Evolutionary conservation across 441 rosid genomes (phyloP), one percentile per base, ranked within the genome.

Genomic region (Breynia disticha): DNA sequence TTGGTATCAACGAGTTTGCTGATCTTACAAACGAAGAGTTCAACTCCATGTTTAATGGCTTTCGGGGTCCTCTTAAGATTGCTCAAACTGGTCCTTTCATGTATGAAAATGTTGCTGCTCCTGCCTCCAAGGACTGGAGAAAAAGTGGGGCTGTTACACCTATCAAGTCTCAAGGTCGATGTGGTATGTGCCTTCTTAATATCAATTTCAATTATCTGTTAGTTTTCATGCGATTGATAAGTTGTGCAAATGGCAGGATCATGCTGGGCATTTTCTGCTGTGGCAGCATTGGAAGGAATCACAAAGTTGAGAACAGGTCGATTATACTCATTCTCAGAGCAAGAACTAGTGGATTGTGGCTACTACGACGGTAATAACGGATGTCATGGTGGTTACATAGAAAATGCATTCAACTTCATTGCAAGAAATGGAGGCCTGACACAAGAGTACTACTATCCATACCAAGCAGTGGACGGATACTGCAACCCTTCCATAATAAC

Each of bases 251-350:
- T 41, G n/a, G n/a, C 76, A 87, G 91, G 90, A 48, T 66, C 85
- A 57, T 87, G 90, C 45, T 85, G 90, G 96, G 97, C 88, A 7
- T 90, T 90, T 44, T 72, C 93, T 19, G 82, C 93, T 1, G 82
- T 81, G n/a, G 91, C 86, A 55, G 90, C 97, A 9, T 62, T 74
- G 5, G 91, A 90, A 74, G 91, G 95, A 52, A 76, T 84, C 64
- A 77, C 70, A 60, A 57, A 72, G 55, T 74, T 87, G 24, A 69
- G 69, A 32, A 81, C 79, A 21, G 87, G 82, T 19, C 69, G 67
- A 4, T 46, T 89, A 38, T 55, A 72, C 5, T 73, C 85, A 22
- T 69, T 89, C 22, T 89, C 93, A 3, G 90, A 86, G 54, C 94
- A 89, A 68, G 77, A 86, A 39, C 77, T 84, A 11, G 68, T 87